Evolutionary conservation across 441 rosid species (phyloP), one percentile per base, ranked within the genome.

Genomic region (Macaranga tanarius): DNA sequence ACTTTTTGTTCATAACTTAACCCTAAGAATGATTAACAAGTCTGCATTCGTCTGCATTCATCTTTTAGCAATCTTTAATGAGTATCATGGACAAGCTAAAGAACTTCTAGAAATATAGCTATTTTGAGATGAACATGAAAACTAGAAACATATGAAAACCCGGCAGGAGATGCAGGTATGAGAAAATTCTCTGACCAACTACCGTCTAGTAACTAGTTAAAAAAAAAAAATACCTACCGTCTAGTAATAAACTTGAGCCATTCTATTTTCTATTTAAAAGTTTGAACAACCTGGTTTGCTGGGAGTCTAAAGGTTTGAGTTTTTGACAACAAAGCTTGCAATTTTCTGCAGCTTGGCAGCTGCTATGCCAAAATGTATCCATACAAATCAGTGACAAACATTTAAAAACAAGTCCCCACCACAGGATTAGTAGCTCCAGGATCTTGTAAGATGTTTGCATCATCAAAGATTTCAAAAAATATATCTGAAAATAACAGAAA

Each of bases 341-440:
- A 34, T 34, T 34, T 34, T 34, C 7, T 34, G 38, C 38, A 34
- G 38, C 38, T 34, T 34, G 4, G 38, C 38, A 34, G 38, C 38
- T 34, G 38, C 38, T 34, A 34, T 34, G 38, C 6, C 38, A 34
- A 19, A 23, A 25, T 59, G 55, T 34, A 25, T 40, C 44, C 10
- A 42, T 62, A 65, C 61, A 12, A 55, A 54, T 10, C n/a, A 62
- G 16, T 2, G 34, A 48, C 59, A 42, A 74, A 48, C 52, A 62
- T 73, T 77, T 61, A 28, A 66, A 51, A 79, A 58, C 19, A 66
- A 66, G 72, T 79, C 51, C 89, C 84, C 80, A 94, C 99, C 89
- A 94, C 97, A 60, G 92, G 96, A 75, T 88, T 94, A 71, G 84
- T 89, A 62, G 96, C 95, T 83, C 89, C 91, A 63, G 77, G 95